Base-by-base conservation (phyloP, 306 rosid species). In the Lathyrus sativus region DNA sequence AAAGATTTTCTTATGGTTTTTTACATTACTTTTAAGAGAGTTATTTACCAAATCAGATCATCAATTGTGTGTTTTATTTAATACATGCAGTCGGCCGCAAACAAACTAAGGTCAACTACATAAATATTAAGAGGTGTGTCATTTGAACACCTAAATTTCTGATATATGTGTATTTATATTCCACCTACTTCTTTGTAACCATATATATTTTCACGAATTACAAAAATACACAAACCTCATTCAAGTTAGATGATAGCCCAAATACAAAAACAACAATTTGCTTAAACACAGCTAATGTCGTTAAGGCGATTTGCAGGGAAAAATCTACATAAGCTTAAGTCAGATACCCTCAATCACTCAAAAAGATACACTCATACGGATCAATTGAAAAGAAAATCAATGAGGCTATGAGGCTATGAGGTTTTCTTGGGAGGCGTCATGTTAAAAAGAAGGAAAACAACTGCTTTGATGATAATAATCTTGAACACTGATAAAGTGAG, bases 371-470 rank as follows among this genome's bases (percentile, higher is more conserved):
- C 3, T 51, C 50, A 65, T 74, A 42, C 33, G 70, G 29, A 43
- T 35, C 64, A 43, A 33, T 50, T 3, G n/a, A 31, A 9, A 64
- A 5, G 19, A 5, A 62, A 62, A 49, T 1, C 3, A 6, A 51
- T 1, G 22, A 66, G 49, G 49, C 62, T 81, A 81, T 17, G 92
- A 83, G 22, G 87, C 66, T 81, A 81, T 17, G 92, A 83, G 22
- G 87, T 64, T 62, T 81, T 85, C 80, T 70, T 88, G 65, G 95
- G 92, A 66, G 92, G 97, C n/a, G 86, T 81, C 97, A 88, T 90
- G 83, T 90, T 88, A 48, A 73, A 48, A 24, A 90, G 65, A 45
- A 90, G 90, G 67, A 82, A 68, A 71, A 50, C 4, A 7, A 72
- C 62, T 31, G 80, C 70, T 53, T 51, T 69, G 65, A 75, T 54